Evolutionary conservation across 176 grass and related monocot genomes (phyloP), one percentile per base, ranked within the genome.

Genomic region (Stipa capillata): DNA sequence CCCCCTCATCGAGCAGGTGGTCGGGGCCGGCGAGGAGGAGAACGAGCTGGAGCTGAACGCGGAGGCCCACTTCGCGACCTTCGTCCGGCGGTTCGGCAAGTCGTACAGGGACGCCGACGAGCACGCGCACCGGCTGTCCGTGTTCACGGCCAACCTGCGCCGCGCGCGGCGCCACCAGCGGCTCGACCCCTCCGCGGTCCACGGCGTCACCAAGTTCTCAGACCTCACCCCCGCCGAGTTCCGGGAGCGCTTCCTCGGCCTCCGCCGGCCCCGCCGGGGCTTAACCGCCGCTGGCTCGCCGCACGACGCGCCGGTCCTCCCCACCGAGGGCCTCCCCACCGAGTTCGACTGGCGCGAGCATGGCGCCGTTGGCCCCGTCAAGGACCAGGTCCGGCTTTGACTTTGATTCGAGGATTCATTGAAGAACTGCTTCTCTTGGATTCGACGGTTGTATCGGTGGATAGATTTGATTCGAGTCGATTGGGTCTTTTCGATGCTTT

Each of bases 161-260:
- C 90, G 82, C 32, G 90, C 93, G 65, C 73, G 77, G 56, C 69
- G 81, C 12, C 89, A 97, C 87, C 94, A 97, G 87, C 73, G 64
- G 20, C 82, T 97, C 32, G 91, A 97, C 87, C 94, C 94, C 66
- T 52, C 91, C 23, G 91, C 94, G 16, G 76, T 87, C 12, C 94
- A 97, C 77, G 94, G 94, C 24, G 76, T 92, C 58, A 97, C 94
- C 61, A 79, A 87, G 82, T 97, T 97, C 85, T 97, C 91, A 77
- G 94, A 97, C 77, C 91, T 97, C 82, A 97, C 91, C 35, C 91
- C 91, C 0, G 88, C 52, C 41, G 94, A 97, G n/a, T 97, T 97
- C 89, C 87, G 79, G 11, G 76, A 85, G 1, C 67, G 48, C 20
- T 90, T 82, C 80, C 89, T 92, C 79, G 94, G 94, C 76, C 81